Evolutionary conservation across 805 yeast species (phyloP).

Genomic region (Kodamaea laetipori): DNA sequence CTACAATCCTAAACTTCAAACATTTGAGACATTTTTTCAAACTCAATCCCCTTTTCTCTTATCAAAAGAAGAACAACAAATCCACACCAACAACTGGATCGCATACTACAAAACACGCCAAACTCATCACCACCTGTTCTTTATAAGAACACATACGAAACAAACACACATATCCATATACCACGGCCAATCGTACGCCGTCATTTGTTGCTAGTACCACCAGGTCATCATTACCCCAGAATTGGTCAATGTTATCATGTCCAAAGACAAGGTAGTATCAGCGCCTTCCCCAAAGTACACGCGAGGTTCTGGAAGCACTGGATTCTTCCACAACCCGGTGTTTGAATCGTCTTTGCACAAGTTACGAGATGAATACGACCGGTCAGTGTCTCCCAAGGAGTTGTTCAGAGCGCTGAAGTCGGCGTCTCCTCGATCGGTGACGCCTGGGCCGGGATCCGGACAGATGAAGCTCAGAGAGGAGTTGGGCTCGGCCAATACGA

Average conservation of each 20-base stretch:
- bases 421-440: neutral
- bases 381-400: constrained; percentile 39
- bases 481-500: neutral
- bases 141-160: no score
- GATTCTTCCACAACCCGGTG: constrained; percentile 23
- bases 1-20: no score
- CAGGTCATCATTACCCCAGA: constrained; percentile 4
- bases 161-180: no score
- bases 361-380: constrained; percentile 20
- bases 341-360: constrained; percentile 18
- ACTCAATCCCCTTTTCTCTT: no score
- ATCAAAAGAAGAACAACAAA: no score
- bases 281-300: constrained; percentile 2
- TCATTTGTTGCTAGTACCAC: no score
- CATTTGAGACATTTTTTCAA: no score
- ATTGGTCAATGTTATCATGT: neutral
- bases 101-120: no score
- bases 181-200: no score
- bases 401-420: constrained; percentile 10
- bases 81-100: no score
- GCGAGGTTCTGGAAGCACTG: neutral
- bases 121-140: no score
- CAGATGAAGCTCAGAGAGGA: neutral
- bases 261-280: constrained; percentile 1
- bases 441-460: neutral